These are phyloP conservation scores for Dioscorea zingiberensis DNA, from an alignment of 106 monocot species.

Conservation along the genomic window DNA sequence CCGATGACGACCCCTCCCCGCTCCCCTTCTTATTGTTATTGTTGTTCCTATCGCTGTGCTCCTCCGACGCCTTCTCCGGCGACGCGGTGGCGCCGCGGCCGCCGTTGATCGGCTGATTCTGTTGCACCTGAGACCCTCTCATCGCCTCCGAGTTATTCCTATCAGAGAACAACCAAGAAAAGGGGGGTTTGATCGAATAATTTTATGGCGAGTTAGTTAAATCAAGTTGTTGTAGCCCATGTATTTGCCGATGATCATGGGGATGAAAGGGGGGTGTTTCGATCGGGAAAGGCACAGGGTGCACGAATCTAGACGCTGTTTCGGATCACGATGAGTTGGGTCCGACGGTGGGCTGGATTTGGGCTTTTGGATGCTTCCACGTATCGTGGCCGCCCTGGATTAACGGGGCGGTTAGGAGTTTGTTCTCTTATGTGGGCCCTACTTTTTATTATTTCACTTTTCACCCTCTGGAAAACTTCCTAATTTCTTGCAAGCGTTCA, in stretches of 20 bases:
- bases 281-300: background rate
- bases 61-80: conserved; percentile 4
- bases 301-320: conserved; percentile 7
- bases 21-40: no score
- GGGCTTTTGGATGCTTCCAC: no score
- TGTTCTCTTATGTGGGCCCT: no score
- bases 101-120: conserved; percentile 20
- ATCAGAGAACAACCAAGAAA: background rate
- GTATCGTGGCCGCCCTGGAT: no score
- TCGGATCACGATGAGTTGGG: no score
- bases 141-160: conserved; percentile 29
- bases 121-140: background rate
- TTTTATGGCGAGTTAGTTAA: background rate
- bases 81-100: background rate
- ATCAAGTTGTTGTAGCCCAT: background rate
- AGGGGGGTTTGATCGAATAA: background rate
- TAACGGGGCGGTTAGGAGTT: no score
- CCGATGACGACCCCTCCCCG: conserved; percentile 23
- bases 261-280: background rate
- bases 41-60: background rate
- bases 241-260: background rate
- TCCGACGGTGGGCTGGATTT: no score
- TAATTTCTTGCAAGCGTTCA: no score
- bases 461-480: no score
- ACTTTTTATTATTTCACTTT: no score